A percentile compares a stretch with the other conserved stretches of the same genome.
Conservation (phyloP, 768 basidiomycete species). For the Suillus subalutaceus region DNA sequence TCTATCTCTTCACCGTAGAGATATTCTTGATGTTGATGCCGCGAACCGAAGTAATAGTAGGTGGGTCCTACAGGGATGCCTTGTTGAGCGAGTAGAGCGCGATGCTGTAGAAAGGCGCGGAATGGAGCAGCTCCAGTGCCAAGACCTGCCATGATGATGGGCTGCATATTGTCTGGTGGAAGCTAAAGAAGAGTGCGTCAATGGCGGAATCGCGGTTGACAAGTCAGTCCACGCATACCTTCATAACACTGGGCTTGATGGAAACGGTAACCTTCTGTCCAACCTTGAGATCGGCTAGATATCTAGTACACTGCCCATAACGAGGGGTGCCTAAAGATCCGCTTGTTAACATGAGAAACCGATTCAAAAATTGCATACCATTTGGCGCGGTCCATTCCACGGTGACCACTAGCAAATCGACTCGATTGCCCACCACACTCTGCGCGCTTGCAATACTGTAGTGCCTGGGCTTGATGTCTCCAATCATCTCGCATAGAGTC, state of each 20-base stretch:
- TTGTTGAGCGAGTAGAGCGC: constrained; percentile 78
- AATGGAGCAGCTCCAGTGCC: constrained; percentile 99
- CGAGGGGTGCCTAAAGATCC: constrained; percentile 60
- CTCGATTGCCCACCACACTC: constrained; percentile 91
- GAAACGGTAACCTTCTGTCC: constrained; percentile 97
- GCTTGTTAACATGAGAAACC: constrained; percentile 6
- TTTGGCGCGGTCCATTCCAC: constrained; percentile 90
- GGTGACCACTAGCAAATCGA: constrained; percentile 94
- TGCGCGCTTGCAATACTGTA: constrained; percentile 98
- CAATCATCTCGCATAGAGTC: constrained; percentile 83
- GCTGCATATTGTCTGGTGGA: constrained; percentile 81
- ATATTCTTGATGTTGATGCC: constrained; percentile 93
- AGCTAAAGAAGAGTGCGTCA: constrained; percentile 49
- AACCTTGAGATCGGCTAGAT: constrained; percentile 78
- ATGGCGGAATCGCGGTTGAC: neutral
- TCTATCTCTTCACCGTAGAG: constrained; percentile 97
- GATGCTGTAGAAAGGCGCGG: constrained; percentile 98
- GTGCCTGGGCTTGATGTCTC: constrained; percentile 96
- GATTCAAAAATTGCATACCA: constrained; percentile 52
- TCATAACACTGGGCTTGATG: constrained; percentile 99
- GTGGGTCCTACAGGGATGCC: constrained; percentile 86
- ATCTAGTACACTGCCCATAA: constrained; percentile 96
- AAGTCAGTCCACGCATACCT: constrained; percentile 50
- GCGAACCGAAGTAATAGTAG: constrained; percentile 98
- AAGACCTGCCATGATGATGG: constrained; percentile 97